Conservation (phyloP, 164 flowering plant species). For the grape (Vitis vinifera) region ASM3070453v1 NC_081821.1:1986001-1986500, state of each 20-base stretch:
- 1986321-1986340: conserved; percentile 39
- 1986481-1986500: conserved; percentile 85
- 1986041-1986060: too few relatives aligned
- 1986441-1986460: conserved; percentile 70
- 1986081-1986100: too few relatives aligned
- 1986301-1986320: conserved; percentile 21
- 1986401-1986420: conserved; percentile 58
- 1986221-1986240: conserved; percentile 40
- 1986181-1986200: background rate
- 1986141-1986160: background rate
- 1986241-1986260: conserved; percentile 66
- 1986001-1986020: too few relatives aligned
- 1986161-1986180: background rate
- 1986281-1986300: conserved; percentile 20
- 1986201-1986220: conserved; percentile 39
- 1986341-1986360: conserved; percentile 40
- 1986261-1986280: conserved; percentile 27
- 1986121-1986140: background rate
- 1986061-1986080: too few relatives aligned
- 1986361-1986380: conserved; percentile 50
- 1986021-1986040: too few relatives aligned
- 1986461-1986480: conserved; percentile 74
- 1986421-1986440: conserved; percentile 64
- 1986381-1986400: conserved; percentile 67
- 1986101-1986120: too few relatives aligned